phyloP scores from a whole-genome alignment of 2,329 filamentous ascomycete species.

The Botrytis byssoidea region DNA sequence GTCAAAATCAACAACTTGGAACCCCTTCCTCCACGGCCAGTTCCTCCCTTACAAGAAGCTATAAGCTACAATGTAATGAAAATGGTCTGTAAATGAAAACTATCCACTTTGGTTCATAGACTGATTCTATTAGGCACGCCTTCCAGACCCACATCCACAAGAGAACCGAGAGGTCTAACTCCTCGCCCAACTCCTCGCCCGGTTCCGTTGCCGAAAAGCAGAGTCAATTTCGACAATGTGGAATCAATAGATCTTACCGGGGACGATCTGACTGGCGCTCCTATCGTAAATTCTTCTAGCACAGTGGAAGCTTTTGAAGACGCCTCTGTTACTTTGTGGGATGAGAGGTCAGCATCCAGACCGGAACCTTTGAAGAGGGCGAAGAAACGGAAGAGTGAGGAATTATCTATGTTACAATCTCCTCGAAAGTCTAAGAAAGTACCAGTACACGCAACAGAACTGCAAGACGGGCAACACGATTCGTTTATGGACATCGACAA shows the following conservation, averaged over 20 bases:
- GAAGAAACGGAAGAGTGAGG: conserved; percentile 40
- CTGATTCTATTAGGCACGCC: conserved; percentile 30
- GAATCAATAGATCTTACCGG: conserved; percentile 39
- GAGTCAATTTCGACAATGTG: conserved; percentile 26
- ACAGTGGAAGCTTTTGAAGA: conserved; percentile 31
- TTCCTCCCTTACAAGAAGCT: conserved; percentile 30
- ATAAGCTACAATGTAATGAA: conserved; percentile 29
- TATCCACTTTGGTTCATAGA: neutral
- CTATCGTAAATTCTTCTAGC: conserved; percentile 28
- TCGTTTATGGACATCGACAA: conserved; percentile 39
- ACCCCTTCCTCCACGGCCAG: conserved; percentile 37
- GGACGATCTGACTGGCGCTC: conserved; percentile 25
- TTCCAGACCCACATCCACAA: conserved; percentile 23
- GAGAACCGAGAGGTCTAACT: conserved; percentile 16
- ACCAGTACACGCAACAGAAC: conserved; percentile 14
- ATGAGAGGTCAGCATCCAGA: conserved; percentile 33
- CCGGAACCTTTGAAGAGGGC: conserved; percentile 32
- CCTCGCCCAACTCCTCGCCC: conserved; percentile 37
- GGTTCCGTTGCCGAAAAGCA: conserved; percentile 36
- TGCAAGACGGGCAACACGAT: conserved; percentile 25
- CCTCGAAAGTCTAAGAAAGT: conserved; percentile 23
- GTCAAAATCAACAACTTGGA: conserved; percentile 35
- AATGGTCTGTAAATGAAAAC: conserved; percentile 26
- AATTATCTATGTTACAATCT: conserved; percentile 29
- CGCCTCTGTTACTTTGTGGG: conserved; percentile 29